Percentiles rank a stretch among this genome's conserved stretches.
Conservation (phyloP, 768 basidiomycete species). For the Chalciporus piperatus region DNA sequence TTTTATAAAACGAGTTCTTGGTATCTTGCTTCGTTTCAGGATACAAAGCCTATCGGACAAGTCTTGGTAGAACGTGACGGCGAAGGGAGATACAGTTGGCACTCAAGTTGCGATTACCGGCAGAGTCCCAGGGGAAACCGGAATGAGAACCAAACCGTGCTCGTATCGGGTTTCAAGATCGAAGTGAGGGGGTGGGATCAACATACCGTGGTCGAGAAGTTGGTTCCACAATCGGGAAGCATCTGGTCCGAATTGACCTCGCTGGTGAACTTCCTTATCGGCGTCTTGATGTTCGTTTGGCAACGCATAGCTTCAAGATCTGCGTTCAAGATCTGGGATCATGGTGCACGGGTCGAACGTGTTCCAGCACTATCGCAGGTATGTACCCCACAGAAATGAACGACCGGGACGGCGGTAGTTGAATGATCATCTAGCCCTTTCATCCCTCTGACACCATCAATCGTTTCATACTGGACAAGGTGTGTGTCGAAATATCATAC, state of each 20-base stretch:
- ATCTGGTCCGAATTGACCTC: background rate
- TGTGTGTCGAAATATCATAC: background rate
- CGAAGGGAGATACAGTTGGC: background rate
- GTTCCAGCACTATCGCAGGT: constrained; percentile 1
- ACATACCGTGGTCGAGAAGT: background rate
- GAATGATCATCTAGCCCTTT: background rate
- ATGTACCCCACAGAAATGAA: background rate
- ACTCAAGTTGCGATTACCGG: background rate
- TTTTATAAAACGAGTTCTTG: background rate
- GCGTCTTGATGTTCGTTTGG: background rate
- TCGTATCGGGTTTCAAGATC: constrained; percentile 11
- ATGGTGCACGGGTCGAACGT: background rate
- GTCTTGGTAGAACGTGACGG: background rate
- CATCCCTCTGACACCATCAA: constrained; percentile 10
- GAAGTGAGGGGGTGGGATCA: background rate
- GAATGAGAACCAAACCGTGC: constrained; percentile 8
- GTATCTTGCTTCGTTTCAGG: background rate
- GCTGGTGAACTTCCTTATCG: background rate
- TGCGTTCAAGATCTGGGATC: background rate
- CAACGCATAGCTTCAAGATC: background rate
- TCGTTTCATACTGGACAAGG: constrained; percentile 6
- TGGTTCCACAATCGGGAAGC: background rate
- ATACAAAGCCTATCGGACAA: background rate
- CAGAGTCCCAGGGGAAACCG: background rate
- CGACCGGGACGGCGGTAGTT: too few species aligned